phyloP scores from a whole-genome alignment of 2,329 filamentous ascomycete genomes.

The Berkeleyomyces basicola region DNA sequence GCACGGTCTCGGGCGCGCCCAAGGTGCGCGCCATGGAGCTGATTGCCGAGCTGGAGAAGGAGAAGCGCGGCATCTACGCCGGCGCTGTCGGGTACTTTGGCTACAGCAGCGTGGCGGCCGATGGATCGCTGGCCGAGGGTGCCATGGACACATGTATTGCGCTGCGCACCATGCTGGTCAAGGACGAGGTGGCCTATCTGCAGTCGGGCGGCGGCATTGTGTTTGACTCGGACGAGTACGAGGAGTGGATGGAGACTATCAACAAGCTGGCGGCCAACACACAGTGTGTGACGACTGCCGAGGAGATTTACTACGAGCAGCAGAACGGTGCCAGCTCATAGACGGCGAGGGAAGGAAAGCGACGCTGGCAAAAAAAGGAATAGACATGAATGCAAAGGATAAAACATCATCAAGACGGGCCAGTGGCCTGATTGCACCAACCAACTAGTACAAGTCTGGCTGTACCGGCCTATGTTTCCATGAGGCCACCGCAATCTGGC shows the following conservation, averaged over 20 bases:
- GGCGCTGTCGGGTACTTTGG: conserved; percentile 96
- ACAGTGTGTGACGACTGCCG: conserved; percentile 70
- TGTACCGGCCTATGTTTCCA: no score
- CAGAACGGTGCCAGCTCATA: conserved; percentile 15
- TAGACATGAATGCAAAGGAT: background rate
- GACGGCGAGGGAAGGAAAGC: background rate
- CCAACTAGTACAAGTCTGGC: no score
- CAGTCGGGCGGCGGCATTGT: conserved; percentile 84
- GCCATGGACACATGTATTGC: conserved; percentile 79
- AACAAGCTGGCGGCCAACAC: conserved; percentile 91
- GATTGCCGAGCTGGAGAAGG: conserved; percentile 81
- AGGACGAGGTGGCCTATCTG: conserved; percentile 79
- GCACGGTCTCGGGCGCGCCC: conserved; percentile 85
- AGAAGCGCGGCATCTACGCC: conserved; percentile 91
- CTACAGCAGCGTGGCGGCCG: conserved; percentile 53
- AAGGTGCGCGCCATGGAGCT: conserved; percentile 96
- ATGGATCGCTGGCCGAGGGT: conserved; percentile 51
- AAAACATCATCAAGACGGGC: background rate
- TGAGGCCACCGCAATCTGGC: no score
- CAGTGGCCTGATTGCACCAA: no score
- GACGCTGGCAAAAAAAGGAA: background rate
- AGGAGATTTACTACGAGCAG: conserved; percentile 40
- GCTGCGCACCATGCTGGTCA: conserved; percentile 84
- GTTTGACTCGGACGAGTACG: conserved; percentile 81
- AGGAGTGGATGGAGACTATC: conserved; percentile 86